These are phyloP conservation scores for Elaeis oleifera DNA, from an alignment of 202 grass and related monocot genomes.

Conservation along the genomic window DNA sequence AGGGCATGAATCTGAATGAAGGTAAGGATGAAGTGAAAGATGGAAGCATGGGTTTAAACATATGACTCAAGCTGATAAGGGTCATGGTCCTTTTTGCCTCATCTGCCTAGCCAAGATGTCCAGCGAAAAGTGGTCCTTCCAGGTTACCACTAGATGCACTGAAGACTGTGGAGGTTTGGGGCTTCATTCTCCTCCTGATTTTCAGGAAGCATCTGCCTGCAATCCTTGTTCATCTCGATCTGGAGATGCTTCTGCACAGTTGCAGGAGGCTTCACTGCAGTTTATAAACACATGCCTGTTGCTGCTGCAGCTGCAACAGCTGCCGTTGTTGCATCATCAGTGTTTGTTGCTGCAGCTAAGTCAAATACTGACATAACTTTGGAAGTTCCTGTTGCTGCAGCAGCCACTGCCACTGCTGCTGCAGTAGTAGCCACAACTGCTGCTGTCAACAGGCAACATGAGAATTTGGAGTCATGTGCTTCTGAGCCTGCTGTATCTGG, in stretches of 20 bases:
- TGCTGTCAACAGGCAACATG: slow-evolving; percentile 72
- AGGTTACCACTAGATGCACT: slow-evolving; percentile 29
- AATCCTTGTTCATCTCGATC: slow-evolving; percentile 28
- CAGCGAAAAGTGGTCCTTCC: slow-evolving; percentile 37
- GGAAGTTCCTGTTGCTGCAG: slow-evolving; percentile 73
- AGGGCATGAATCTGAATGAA: slow-evolving; percentile 41
- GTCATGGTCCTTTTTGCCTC: slow-evolving; percentile 52
- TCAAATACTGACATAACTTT: slow-evolving; percentile 74
- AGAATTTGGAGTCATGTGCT: slow-evolving; percentile 41
- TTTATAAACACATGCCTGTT: slow-evolving; percentile 66
- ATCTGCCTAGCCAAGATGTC: slow-evolving; percentile 36
- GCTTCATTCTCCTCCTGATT: slow-evolving; percentile 23
- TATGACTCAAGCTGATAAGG: slow-evolving; percentile 43
- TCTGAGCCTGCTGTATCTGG: slow-evolving; percentile 28
- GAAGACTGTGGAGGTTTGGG: slow-evolving; percentile 52
- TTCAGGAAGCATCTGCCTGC: slow-evolving; percentile 26
- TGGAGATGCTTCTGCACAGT: slow-evolving; percentile 44
- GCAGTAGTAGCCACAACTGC: slow-evolving; percentile 83
- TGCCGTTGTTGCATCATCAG: slow-evolving; percentile 89
- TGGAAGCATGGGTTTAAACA: slow-evolving; percentile 40
- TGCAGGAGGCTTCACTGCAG: slow-evolving; percentile 35
- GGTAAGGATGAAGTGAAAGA: slow-evolving; percentile 55
- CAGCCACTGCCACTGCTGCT: slow-evolving; percentile 84
- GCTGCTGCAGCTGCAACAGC: slow-evolving; percentile 93
- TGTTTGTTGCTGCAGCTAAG: slow-evolving; percentile 90